Evolutionary conservation across 164 flowering plant genomes (phyloP), one percentile per base, ranked within the genome.

Genomic region (Tetracentron sinense): DNA sequence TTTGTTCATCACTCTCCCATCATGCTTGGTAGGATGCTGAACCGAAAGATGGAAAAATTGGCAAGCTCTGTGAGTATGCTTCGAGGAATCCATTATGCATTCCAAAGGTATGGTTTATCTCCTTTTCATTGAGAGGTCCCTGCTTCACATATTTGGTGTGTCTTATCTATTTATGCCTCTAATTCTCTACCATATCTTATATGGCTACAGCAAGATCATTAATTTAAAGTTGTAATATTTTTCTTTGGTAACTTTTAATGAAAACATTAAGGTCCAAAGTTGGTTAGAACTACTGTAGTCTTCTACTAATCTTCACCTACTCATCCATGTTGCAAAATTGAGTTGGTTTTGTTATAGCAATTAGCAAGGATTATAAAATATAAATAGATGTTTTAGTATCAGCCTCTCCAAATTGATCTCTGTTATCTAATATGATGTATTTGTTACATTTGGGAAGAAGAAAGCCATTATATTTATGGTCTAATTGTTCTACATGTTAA

Each of bases 51-150:
- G 71, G 92, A 61, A 86, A 85, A 73, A 88, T 90, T 70, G 80
- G 81, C 60, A 90, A 88, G 77, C 85, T 90, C 17, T 86, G 97
- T 72, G 90, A 88, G 29, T 90, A 90, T 77, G 90, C 86, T 59
- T 79, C 83, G 3, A 90, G 74, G 73, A 90, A 90, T 57, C 89
- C 92, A 27, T 63, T 90, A 67, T 81, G 95, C 44, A 82, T 88
- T 56, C 97, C 97, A 15, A 77, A 86, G 92, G 97, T 82, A 63
- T 54, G 47, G 7, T 26, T n/a, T n/a, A n/a, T n/a, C n/a, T n/a
- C n/a, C n/a, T n/a, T n/a, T n/a, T 44, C 10, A 28, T 66, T 48
- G 47, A 49, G 46, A 25, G 21, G 22, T 27, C 5, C 6, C 7
- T 35, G 23, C 52, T 49, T 20, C 12, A 21, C 25, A 20, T 23